A percentile compares a stretch with the other conserved stretches of the same genome.
phyloP scores from a whole-genome alignment of 257 asterid genomes.

The Fraxinus anomala region DNA sequence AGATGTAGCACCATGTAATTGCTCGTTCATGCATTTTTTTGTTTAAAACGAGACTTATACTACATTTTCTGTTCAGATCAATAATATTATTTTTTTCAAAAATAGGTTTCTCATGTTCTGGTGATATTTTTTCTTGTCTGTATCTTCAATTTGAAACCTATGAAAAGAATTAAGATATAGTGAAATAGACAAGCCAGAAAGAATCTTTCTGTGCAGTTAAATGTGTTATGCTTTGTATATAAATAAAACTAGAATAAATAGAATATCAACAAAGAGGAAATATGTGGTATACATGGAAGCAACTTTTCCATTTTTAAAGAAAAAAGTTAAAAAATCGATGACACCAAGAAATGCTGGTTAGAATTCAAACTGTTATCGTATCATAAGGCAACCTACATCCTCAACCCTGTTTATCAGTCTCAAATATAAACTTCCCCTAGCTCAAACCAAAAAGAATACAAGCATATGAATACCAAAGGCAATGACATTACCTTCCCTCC shows the following conservation, averaged over 20 bases:
- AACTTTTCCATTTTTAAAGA: not conserved
- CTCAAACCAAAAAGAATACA: not conserved
- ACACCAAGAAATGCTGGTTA: conserved; percentile 20
- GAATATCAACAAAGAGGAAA: conserved; percentile 2
- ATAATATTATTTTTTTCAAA: not conserved
- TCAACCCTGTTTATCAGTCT: conserved; percentile 24
- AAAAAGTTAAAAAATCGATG: conserved; percentile 12
- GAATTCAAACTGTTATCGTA: conserved; percentile 32
- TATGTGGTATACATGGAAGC: conserved; percentile 7
- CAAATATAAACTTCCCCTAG: conserved; percentile 26
- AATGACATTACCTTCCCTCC: conserved; percentile 63
- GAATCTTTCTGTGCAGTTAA: conserved; percentile 3
- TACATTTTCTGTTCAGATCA: not conserved
- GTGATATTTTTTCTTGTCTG: not conserved
- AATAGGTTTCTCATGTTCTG: not conserved
- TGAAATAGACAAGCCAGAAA: not conserved
- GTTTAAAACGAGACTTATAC: not conserved
- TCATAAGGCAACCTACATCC: conserved; percentile 33
- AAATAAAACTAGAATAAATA: not conserved
- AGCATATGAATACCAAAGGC: conserved; percentile 16
- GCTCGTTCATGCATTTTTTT: not conserved
- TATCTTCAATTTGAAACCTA: not conserved
- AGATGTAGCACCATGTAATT: not conserved
- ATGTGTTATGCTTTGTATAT: not conserved
- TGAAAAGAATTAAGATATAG: not conserved